These are phyloP conservation scores for Phialophora verrucosa DNA, from an alignment of 2,329 filamentous ascomycete genomes.

Conservation along the genomic window DNA sequence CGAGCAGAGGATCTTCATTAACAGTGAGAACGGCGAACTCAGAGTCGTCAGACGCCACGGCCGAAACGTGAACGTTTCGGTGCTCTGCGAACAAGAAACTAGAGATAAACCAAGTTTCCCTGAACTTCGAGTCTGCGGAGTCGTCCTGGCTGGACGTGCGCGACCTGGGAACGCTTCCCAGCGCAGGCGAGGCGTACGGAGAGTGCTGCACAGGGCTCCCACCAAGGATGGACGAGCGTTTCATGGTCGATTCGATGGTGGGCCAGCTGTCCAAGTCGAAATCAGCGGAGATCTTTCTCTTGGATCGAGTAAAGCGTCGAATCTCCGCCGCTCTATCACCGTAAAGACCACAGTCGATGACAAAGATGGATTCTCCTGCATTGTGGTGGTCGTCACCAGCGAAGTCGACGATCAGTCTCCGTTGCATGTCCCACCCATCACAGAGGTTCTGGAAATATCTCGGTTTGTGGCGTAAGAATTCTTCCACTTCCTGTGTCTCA, in stretches of 20 bases:
- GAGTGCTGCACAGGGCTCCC: constrained; percentile 38
- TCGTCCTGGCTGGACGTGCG: constrained; percentile 43
- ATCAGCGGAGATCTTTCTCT: constrained; percentile 44
- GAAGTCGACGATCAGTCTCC: constrained; percentile 86
- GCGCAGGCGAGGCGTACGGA: constrained; percentile 31
- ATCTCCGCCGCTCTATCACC: constrained; percentile 61
- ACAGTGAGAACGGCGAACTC: constrained; percentile 71
- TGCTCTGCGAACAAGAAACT: constrained; percentile 66
- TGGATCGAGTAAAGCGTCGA: constrained; percentile 64
- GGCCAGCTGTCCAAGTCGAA: constrained; percentile 38
- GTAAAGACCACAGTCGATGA: constrained; percentile 74
- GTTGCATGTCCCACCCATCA: constrained; percentile 89
- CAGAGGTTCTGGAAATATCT: constrained; percentile 79
- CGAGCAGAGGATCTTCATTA: constrained; percentile 77
- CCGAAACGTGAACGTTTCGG: constrained; percentile 67
- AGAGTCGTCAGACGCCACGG: constrained; percentile 75
- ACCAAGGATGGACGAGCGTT: constrained; percentile 58
- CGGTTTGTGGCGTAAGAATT: constrained; percentile 73
- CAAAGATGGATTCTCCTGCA: constrained; percentile 76
- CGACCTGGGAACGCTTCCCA: constrained; percentile 43
- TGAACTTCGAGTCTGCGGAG: constrained; percentile 46
- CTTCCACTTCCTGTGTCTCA: constrained; percentile 82
- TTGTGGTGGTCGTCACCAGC: constrained; percentile 76
- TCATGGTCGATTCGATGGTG: constrained; percentile 36
- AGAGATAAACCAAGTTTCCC: constrained; percentile 71